Base-by-base conservation (phyloP, 345 rosid genomes). In the Lepidium africanum region DNA sequence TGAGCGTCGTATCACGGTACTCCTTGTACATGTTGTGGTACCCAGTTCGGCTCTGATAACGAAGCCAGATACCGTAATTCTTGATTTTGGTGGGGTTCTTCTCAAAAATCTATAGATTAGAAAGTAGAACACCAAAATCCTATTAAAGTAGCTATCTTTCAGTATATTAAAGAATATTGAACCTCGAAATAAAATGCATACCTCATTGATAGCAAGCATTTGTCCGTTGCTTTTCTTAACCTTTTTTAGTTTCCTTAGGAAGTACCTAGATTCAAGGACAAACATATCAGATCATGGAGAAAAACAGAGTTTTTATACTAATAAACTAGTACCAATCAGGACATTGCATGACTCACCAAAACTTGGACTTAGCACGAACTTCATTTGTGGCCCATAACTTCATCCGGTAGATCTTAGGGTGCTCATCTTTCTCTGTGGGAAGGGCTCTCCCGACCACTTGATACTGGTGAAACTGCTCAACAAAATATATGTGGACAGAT, bases 371-470 rank as follows among this genome's bases (percentile, higher is more conserved):
- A 33, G 86, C 85, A 11, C 86, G 78, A 27, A 85, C 87, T 65
- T 83, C 87, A 47, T 85, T 85, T 7, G 80, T 83, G 12, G 81
- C 90, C 86, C 90, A 85, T 2, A 81, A 81, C 76, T 85, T 85
- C 90, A 85, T 83, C 40, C 87, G 36, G 32, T 81, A 85, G 47
- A 85, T 85, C 81, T 85, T 83, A 27, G 90, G 87, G 2, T 81
- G 87, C 62, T 69, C 85, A 72, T 83, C 86, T 5, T 59, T 35
- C 51, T 83, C 84, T 0, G 86, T 76, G 0, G 90, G 90, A 32
- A 81, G 79, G 16, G 83, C 87, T 76, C 87, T 79, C 14, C 87
- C 90, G 40, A 83, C 90, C 53, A 85, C 87, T 75, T 85, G 90
- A 50, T 85, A 83, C 65, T 85, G 87, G 51, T 81, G 90, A 80